These are phyloP conservation scores for Colletotrichum coccodes DNA, from an alignment of 2,329 filamentous ascomycete species.

Conservation along the genomic window DNA sequence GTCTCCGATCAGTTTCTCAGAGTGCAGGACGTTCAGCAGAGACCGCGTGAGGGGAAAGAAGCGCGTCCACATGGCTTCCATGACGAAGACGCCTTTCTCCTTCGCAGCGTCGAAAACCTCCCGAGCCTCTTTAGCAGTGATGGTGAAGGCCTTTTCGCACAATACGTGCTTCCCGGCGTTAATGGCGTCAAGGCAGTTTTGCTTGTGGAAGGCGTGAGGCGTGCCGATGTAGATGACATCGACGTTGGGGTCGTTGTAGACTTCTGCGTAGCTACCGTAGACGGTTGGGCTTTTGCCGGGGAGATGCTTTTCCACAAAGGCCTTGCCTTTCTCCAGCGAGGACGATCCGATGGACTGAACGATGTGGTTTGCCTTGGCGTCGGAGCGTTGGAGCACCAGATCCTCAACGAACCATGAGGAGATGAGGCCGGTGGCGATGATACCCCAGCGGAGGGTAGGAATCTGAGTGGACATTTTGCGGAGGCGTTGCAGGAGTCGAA, in stretches of 20 bases:
- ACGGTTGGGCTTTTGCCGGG: slow-evolving; percentile 40
- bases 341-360: slow-evolving; percentile 55
- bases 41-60: slow-evolving; percentile 50
- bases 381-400: slow-evolving; percentile 45
- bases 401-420: slow-evolving; percentile 50
- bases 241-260: slow-evolving; percentile 52
- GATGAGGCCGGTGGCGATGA: slow-evolving; percentile 38
- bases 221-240: slow-evolving; percentile 59
- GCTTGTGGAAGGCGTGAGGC: slow-evolving; percentile 55
- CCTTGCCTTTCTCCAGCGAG: slow-evolving; percentile 47
- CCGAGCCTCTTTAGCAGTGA: slow-evolving; percentile 52
- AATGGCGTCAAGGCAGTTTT: slow-evolving; percentile 55
- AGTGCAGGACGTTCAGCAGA: slow-evolving; percentile 47
- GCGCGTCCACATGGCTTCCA: slow-evolving; percentile 59
- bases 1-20: slow-evolving; percentile 51
- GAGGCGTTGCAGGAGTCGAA: neutral
- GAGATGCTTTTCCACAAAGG: slow-evolving; percentile 48
- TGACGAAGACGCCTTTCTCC: slow-evolving; percentile 52
- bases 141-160: slow-evolving; percentile 56
- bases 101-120: slow-evolving; percentile 52
- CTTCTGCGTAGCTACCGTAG: slow-evolving; percentile 51
- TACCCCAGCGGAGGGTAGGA: slow-evolving; percentile 46
- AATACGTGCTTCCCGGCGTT: slow-evolving; percentile 53
- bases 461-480: slow-evolving; percentile 3
- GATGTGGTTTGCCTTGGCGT: slow-evolving; percentile 50